Conservation (phyloP, 2,329 filamentous ascomycete genomes). For the Fusarium acutatum region DNA sequence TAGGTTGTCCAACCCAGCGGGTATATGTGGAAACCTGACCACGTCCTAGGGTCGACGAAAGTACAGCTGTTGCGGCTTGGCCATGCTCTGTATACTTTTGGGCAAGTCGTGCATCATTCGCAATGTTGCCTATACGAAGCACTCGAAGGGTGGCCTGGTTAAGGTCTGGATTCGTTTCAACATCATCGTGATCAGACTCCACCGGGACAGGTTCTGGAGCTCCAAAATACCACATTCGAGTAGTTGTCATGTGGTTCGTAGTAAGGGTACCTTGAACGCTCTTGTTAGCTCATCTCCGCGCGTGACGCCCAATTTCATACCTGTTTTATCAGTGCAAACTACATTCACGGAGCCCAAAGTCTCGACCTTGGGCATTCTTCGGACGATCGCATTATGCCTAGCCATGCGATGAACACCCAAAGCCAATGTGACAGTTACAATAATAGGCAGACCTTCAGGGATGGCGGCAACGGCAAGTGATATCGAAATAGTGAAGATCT, state of each 20-base stretch:
- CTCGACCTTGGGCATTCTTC: slow-evolving; percentile 95
- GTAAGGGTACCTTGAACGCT: slow-evolving; percentile 78
- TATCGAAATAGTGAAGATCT: slow-evolving; percentile 98
- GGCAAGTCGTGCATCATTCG: slow-evolving; percentile 89
- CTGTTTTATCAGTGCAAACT: slow-evolving; percentile 99
- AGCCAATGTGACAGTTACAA: slow-evolving; percentile 95
- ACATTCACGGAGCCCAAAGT: slow-evolving; percentile 98
- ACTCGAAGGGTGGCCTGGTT: slow-evolving; percentile 82
- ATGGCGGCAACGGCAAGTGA: slow-evolving; percentile 96
- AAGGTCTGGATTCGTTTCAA: slow-evolving; percentile 61
- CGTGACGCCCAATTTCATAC: slow-evolving; percentile 48
- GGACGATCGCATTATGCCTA: slow-evolving; percentile 91
- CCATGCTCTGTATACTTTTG: slow-evolving; percentile 74
- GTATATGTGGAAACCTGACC: slow-evolving; percentile 73
- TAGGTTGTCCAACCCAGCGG: slow-evolving; percentile 95
- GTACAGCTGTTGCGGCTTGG: slow-evolving; percentile 74
- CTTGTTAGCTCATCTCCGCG: slow-evolving; percentile 22
- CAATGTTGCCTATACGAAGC: slow-evolving; percentile 91
- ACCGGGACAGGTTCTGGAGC: slow-evolving; percentile 62
- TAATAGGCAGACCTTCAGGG: slow-evolving; percentile 94
- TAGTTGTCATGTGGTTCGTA: slow-evolving; percentile 97
- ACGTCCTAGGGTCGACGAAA: slow-evolving; percentile 81
- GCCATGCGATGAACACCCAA: slow-evolving; percentile 97
- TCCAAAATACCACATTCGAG: slow-evolving; percentile 96
- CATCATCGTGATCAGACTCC: slow-evolving; percentile 62